Base-by-base conservation (phyloP, 495 filamentous ascomycete genomes). In the Parathielavia appendiculata region DNA sequence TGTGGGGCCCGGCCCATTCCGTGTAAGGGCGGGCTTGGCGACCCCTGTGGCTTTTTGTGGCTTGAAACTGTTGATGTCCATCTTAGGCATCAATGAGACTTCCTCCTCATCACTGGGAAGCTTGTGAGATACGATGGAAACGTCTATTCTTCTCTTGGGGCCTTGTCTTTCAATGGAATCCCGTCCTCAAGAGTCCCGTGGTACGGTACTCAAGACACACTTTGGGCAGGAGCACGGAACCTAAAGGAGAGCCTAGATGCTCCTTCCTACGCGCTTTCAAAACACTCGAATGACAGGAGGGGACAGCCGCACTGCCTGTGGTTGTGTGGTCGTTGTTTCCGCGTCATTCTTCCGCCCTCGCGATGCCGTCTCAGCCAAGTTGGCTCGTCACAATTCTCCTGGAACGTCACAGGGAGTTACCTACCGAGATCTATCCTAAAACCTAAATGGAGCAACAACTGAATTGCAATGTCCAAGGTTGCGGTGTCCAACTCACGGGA, bases 401-500 rank as follows among this genome's bases (percentile, higher is more conserved):
- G 34, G 23, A 35, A 23, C 10, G 52, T 17, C 17, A 39, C 19
- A 22, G 34, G 34, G 22, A 19, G 5, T 19, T 43, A 34, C 41
- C 36, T 35, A 17, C 26, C 26, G 26, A 30, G 4, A 34, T 11
- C 22, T 13, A 1, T 5, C 13, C 2, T 38, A 11, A 10, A 44
- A 2, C 13, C 32, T 34, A 14, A 17, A 90, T 92, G 88, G 90
- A 93, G 51, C 83, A 84, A 56, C 73, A 78, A 22, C 72, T 96
- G 17, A 78, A 83, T 35, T 97, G 92, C 78, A 96, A 98, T 70
- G 80, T 82, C 36, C 78, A 91, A 22, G 91, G 86, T 57, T 97
- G 92, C 61, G 82, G 89, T 41, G 70, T 71, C n/a, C 79, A 86
- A 57, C 77, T 96, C 38, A 81, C 81, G 30, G 85, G 89, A 47